Evolutionary conservation across 202 grass and related monocot genomes (phyloP).

Genomic region (Thinopyrum obtusiflorum): DNA sequence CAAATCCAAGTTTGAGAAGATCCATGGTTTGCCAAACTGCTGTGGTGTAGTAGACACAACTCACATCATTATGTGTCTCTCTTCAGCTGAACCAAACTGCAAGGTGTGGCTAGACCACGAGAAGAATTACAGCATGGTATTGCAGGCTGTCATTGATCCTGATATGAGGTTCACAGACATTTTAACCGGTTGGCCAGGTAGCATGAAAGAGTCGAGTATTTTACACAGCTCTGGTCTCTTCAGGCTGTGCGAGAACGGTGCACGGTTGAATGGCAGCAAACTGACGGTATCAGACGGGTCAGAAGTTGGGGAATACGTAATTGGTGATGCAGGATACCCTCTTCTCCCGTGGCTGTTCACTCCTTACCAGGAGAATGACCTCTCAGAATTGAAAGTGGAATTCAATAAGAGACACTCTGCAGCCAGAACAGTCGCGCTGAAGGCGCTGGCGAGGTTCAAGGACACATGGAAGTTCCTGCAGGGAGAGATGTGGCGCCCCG

Average conservation of each 20-base stretch:
- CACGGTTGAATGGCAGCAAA: slow-evolving; percentile 52
- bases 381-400: slow-evolving; percentile 31
- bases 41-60: slow-evolving; percentile 83
- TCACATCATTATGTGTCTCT: slow-evolving; percentile 78
- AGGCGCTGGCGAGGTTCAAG: slow-evolving; percentile 68
- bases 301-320: slow-evolving; percentile 75
- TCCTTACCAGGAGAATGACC: slow-evolving; percentile 62
- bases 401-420: slow-evolving; percentile 64
- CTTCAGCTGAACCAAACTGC: slow-evolving; percentile 70
- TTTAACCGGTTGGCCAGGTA: slow-evolving; percentile 89
- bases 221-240: slow-evolving; percentile 76
- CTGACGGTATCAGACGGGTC: slow-evolving; percentile 45
- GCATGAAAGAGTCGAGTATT: slow-evolving; percentile 74
- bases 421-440: slow-evolving; percentile 47
- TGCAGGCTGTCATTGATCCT: slow-evolving; percentile 70
- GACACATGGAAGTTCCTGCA: slow-evolving; percentile 84
- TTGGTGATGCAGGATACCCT: slow-evolving; percentile 72
- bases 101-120: slow-evolving; percentile 76
- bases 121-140: slow-evolving; percentile 84
- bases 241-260: slow-evolving; percentile 73
- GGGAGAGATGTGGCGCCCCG: slow-evolving; percentile 90
- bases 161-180: slow-evolving; percentile 78
- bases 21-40: slow-evolving; percentile 73
- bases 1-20: slow-evolving; percentile 75
- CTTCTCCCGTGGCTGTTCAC: slow-evolving; percentile 82